These are phyloP conservation scores for Aphanomyces stellatus DNA, from an alignment of 352 stramenopile species.

Conservation along the genomic window DNA sequence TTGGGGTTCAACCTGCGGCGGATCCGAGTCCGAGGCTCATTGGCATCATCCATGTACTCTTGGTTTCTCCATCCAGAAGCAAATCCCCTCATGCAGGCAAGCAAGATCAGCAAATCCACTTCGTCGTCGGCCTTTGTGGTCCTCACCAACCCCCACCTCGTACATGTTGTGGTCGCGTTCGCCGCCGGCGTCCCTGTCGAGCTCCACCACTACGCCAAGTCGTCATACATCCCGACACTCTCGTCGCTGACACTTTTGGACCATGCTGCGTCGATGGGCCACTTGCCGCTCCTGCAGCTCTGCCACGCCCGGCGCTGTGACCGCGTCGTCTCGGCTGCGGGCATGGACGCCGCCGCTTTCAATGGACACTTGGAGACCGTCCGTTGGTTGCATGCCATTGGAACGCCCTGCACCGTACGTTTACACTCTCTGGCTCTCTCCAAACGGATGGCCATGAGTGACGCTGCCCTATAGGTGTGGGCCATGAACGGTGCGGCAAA, in stretches of 20 bases:
- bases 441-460: neutral
- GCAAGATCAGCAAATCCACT: no score
- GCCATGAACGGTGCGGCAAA: slow-evolving; percentile 18
- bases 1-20: no score
- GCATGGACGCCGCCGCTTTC: slow-evolving; percentile 5
- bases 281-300: neutral
- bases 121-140: neutral
- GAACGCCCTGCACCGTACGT: neutral
- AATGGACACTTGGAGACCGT: slow-evolving; percentile 14
- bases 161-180: neutral
- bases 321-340: neutral
- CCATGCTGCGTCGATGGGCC: neutral
- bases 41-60: no score
- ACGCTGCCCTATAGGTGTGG: slow-evolving; percentile 1
- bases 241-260: slow-evolving; percentile 2
- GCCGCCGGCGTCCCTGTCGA: neutral
- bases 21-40: no score
- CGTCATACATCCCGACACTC: neutral
- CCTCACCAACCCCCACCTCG: neutral
- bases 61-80: no score
- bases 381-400: neutral
- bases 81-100: no score
- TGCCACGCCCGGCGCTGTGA: neutral
- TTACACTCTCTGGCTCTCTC: neutral
- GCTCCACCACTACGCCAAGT: neutral